A percentile compares a stretch with the other conserved stretches of the same genome.
These are phyloP conservation scores for Populus hybrid DNA, from an alignment of 441 rosid genomes.

Conservation along the genomic window DNA sequence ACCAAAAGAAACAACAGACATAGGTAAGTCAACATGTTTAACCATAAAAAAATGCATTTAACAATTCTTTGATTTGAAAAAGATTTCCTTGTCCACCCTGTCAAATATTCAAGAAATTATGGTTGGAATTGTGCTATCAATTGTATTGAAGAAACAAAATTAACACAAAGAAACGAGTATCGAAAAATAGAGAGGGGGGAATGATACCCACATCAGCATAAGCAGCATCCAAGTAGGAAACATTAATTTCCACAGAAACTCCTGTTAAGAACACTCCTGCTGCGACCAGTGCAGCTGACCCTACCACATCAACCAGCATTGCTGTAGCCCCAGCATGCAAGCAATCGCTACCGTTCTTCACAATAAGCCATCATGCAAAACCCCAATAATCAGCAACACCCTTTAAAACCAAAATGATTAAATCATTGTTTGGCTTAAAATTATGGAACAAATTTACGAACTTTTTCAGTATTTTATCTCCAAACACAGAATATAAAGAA, in stretches of 20 bases:
- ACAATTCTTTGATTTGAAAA: too few species aligned
- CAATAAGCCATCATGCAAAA: neutral
- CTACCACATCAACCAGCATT: constrained; percentile 78
- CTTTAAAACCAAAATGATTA: neutral
- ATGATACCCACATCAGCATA: constrained; percentile 44
- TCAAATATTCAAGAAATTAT: neutral
- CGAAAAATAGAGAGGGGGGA: neutral
- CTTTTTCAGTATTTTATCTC: neutral
- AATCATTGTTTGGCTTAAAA: neutral
- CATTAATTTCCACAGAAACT: constrained; percentile 79
- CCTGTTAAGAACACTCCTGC: constrained; percentile 46
- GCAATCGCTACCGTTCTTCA: constrained; percentile 63
- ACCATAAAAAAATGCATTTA: too few species aligned
- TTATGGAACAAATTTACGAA: neutral
- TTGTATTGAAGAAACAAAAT: neutral
- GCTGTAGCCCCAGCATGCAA: constrained; percentile 98
- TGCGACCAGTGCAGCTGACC: constrained; percentile 68
- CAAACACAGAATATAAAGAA: too few species aligned
- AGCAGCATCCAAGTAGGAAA: constrained; percentile 86
- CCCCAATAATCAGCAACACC: neutral
- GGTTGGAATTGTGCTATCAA: neutral
- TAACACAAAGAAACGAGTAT: neutral
- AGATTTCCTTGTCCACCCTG: too few species aligned
- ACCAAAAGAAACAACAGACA: neutral
- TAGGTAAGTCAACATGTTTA: too few species aligned